These are phyloP conservation scores for Alternaria metachromatica DNA, from an alignment of 2,329 filamentous ascomycete species.

Conservation along the genomic window DNA sequence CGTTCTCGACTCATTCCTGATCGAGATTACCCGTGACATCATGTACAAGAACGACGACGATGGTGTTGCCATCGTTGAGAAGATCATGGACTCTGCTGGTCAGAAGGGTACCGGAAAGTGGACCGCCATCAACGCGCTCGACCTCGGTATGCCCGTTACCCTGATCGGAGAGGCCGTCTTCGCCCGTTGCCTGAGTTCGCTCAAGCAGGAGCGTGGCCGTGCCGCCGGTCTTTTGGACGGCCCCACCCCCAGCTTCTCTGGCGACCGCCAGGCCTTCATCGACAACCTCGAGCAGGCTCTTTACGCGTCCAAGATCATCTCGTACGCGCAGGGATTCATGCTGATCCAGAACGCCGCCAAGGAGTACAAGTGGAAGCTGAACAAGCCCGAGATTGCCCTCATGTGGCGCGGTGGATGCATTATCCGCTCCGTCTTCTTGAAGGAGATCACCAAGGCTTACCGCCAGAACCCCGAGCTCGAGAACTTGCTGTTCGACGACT, in stretches of 20 bases:
- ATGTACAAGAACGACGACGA: slow-evolving; percentile 98
- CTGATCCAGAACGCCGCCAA: slow-evolving; percentile 97
- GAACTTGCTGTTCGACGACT: slow-evolving; percentile 98
- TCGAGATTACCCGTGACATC: slow-evolving; percentile 98
- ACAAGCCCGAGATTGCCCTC: slow-evolving; percentile 99
- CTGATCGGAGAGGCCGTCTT: slow-evolving; percentile 98
- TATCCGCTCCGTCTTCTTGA: slow-evolving; percentile 99
- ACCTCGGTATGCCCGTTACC: slow-evolving; percentile 98
- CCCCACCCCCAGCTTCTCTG: slow-evolving; percentile 80
- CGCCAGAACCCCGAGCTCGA: slow-evolving; percentile 91
- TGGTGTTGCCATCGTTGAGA: slow-evolving; percentile 89
- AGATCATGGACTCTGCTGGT: slow-evolving; percentile 97
- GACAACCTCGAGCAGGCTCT: slow-evolving; percentile 98
- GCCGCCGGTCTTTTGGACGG: slow-evolving; percentile 81
- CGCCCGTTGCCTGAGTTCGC: slow-evolving; percentile 87
- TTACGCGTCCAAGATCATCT: slow-evolving; percentile 99
- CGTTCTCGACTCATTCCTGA: slow-evolving; percentile 95
- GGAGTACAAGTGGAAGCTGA: slow-evolving; percentile 97
- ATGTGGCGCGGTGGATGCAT: slow-evolving; percentile 99
- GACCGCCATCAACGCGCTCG: slow-evolving; percentile 98
- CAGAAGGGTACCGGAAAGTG: slow-evolving; percentile 99
- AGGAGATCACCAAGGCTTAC: slow-evolving; percentile 97
- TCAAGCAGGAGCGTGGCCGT: slow-evolving; percentile 90
- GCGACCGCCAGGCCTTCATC: slow-evolving; percentile 91
- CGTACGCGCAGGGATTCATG: slow-evolving; percentile 99